phyloP scores from a whole-genome alignment of 257 asterid species.

The Solanum corneliomulleri region DNA sequence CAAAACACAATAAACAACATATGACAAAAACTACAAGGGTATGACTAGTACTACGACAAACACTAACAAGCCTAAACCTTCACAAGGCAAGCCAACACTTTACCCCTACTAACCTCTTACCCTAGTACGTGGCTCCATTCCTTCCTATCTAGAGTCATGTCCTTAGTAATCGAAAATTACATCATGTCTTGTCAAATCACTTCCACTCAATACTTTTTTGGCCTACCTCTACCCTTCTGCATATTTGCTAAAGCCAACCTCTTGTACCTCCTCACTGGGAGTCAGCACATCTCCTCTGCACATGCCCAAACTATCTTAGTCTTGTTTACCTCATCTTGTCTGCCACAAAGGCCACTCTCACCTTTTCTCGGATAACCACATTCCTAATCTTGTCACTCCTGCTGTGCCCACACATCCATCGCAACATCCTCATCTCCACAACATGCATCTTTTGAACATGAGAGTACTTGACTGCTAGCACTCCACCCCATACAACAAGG shows the following conservation, averaged over 20 bases:
- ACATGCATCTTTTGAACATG: not conserved
- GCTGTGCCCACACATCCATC: not conserved
- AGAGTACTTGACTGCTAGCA: not conserved
- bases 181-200: not conserved
- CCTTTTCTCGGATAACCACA: not conserved
- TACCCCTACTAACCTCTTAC: not conserved
- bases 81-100: not conserved
- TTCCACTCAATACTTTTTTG: not conserved
- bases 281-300: not conserved
- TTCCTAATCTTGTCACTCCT: not conserved
- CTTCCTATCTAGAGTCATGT: not conserved
- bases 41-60: not conserved
- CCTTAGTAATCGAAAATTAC: not conserved
- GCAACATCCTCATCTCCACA: not conserved
- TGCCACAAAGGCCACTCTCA: not conserved
- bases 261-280: not conserved
- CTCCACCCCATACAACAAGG: not conserved
- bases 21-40: too few species aligned
- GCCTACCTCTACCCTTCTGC: not conserved
- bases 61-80: not conserved
- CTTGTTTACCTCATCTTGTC: not conserved
- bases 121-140: not conserved
- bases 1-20: not conserved
- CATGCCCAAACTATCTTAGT: not conserved
- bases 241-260: not conserved